These are phyloP conservation scores for Phytophthora rubi DNA, from an alignment of 352 stramenopile genomes.

Conservation along the genomic window DNA sequence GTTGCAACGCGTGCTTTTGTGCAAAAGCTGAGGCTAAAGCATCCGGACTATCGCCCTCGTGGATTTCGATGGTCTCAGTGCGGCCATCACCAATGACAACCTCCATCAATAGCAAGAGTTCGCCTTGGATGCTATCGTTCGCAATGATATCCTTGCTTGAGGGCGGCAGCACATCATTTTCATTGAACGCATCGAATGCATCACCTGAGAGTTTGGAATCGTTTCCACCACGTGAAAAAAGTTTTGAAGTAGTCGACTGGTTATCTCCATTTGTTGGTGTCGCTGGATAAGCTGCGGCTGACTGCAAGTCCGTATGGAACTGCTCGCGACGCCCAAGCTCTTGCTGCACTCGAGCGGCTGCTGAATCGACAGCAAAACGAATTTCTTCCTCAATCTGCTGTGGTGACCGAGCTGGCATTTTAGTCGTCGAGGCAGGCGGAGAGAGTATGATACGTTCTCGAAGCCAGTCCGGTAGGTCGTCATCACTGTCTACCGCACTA, in stretches of 20 bases:
- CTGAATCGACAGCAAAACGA: constrained; percentile 57
- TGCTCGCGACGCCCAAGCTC: constrained; percentile 46
- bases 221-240: constrained; percentile 7
- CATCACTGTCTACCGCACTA: constrained; percentile 7
- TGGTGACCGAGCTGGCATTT: constrained; percentile 36
- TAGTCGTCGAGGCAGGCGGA: constrained; percentile 19
- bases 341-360: constrained; percentile 43
- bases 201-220: constrained; percentile 1
- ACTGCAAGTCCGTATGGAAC: constrained; percentile 46
- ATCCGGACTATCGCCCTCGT: constrained; percentile 57
- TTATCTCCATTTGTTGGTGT: constrained; percentile 1
- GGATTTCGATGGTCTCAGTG: constrained; percentile 75
- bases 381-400: constrained; percentile 74
- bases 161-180: neutral
- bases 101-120: constrained; percentile 80
- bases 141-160: neutral
- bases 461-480: constrained; percentile 41
- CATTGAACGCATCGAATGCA: constrained; percentile 10
- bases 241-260: constrained; percentile 15
- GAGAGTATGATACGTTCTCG: constrained; percentile 15
- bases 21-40: constrained; percentile 60
- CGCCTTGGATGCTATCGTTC: constrained; percentile 14
- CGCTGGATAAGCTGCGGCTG: constrained; percentile 20
- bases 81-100: constrained; percentile 73
- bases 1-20: constrained; percentile 48